A percentile compares a stretch with the other conserved stretches of the same genome.
Evolutionary conservation across 106 monocot genomes (phyloP).

Genomic region (Hemerocallis citrina): DNA sequence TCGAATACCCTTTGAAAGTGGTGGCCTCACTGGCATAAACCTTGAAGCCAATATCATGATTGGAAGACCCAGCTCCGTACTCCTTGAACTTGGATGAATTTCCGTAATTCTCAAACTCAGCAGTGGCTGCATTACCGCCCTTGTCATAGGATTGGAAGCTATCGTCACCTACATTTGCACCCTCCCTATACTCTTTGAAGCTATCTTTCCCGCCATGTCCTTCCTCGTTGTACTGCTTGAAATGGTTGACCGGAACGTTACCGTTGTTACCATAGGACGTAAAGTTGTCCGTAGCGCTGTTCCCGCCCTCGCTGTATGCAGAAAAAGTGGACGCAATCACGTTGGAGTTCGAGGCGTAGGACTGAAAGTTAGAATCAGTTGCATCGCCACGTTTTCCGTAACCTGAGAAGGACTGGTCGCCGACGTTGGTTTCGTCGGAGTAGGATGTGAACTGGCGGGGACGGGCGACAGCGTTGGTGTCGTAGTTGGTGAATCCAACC

Average conservation of each 20-base stretch:
- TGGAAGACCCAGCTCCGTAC: slow-evolving; percentile 34
- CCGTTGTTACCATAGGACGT: slow-evolving; percentile 6
- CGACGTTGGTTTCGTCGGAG: slow-evolving; percentile 62
- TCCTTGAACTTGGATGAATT: slow-evolving; percentile 66
- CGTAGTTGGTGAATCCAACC: slow-evolving; percentile 75
- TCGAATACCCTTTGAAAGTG: slow-evolving; percentile 58
- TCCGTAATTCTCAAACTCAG: slow-evolving; percentile 56
- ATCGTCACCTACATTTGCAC: slow-evolving; percentile 72
- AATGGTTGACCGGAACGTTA: neutral
- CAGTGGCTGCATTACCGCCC: slow-evolving; percentile 17
- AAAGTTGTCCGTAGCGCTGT: neutral
- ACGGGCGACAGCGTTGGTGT: slow-evolving; percentile 32
- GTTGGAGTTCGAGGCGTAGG: slow-evolving; percentile 65
- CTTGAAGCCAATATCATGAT: neutral
- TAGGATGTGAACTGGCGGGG: slow-evolving; percentile 37
- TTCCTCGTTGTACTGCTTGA: neutral
- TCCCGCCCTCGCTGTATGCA: slow-evolving; percentile 24
- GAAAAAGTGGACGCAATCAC: slow-evolving; percentile 51
- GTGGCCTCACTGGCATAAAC: slow-evolving; percentile 26
- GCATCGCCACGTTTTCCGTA: slow-evolving; percentile 60
- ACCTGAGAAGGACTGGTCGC: slow-evolving; percentile 59
- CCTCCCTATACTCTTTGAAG: slow-evolving; percentile 56
- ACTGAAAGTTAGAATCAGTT: slow-evolving; percentile 23
- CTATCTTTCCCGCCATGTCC: slow-evolving; percentile 8
- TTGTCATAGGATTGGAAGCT: slow-evolving; percentile 66